Evolutionary conservation across 1,139 yeast species (phyloP), one percentile per base, ranked within the genome.

Genomic region (Arxiozyma telluris): DNA sequence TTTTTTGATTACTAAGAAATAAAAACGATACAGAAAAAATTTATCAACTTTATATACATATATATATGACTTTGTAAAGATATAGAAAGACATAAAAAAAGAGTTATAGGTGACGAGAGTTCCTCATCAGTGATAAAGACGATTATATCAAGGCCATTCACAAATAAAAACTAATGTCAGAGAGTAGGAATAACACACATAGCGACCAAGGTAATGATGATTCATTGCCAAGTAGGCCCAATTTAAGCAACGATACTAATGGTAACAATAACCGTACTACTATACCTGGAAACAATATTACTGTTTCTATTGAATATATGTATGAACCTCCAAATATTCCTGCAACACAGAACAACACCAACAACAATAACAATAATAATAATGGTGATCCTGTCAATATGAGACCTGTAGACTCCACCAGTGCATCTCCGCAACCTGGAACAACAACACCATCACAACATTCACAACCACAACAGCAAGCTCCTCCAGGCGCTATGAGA

Each of bases 251-350:
- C 30, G 25, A 42, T 7, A 21, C 18, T 41, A 45, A 17, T 12
- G 23, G 15, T 47, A 27, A 44, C 17, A 25, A 18, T 41, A 27
- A 23, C 2, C 30, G 52, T 23, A 44, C 22, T n/a, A 5, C 38
- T 18, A 9, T 7, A 27, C 41, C 18, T 23, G 46, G 51, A 30
- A 51, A 53, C 27, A 60, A 61, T 53, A 63, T 66, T 23, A 65
- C 68, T 1, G 67, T 66, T 0, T 62, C 69, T n/a, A 64, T 66
- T 18, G 67, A 66, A 49, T 66, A 66, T 38, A 21, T 34, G 43
- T 46, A 46, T 46, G 49, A 21, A 7, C 38, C n/a, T 4, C 39
- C 49, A 21, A 38, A 17, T 46, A 27, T 23, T 17, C 5, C 12
- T 49, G 18, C 47, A 39, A 25, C 23, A 7, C 39, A 34, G 39